Evolutionary conservation across 176 grass and related monocot genomes (phyloP), one percentile per base, ranked within the genome.

Genomic region (Phyllostachys edulis): DNA sequence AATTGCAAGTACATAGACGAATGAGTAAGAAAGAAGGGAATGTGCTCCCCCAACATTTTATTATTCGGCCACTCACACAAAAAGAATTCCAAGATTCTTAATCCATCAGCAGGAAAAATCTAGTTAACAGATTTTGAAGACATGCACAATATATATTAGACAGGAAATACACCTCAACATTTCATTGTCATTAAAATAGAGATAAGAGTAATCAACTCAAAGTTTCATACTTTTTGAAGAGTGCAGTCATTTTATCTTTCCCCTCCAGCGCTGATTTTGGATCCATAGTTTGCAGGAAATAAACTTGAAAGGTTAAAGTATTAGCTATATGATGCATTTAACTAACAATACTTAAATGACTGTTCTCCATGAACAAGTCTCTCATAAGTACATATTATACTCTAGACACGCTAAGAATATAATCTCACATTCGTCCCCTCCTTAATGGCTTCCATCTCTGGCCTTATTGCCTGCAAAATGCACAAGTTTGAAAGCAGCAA

Each of bases 161-260:
- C 26, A 69, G 54, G 63, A 75, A 77, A 82, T 72, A 69, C 3
- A 77, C 29, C 36, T 11, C 36, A 45, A 8, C 14, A 37, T 42
- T 4, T 16, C 62, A 71, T 63, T 29, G 8, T 20, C 41, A 84
- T 27, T 40, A 55, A 78, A 77, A 29, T 27, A 72, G 14, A 38
- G 4, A 89, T 11, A 85, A 26, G 64, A 85, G 9, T 50, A 13
- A 63, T 67, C 67, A 71, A 57, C 8, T 65, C 18, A 37, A 36
- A 73, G 36, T 57, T 73, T 71, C 89, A 45, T 93, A 98, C 95
- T 93, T 93, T 34, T 68, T 29, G 66, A 95, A 95, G 40, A 95
- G 65, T 56, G 78, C 94, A 5, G 73, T 63, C 88, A 97, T 89
- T 86, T 84, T 87, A 67, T 21, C 59, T 72, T 83, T 63, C 73